Percentiles rank a stretch among this genome's conserved stretches.
Evolutionary conservation across 2,329 filamentous ascomycete genomes (phyloP).

Genomic region (Exophiala sp.): DNA sequence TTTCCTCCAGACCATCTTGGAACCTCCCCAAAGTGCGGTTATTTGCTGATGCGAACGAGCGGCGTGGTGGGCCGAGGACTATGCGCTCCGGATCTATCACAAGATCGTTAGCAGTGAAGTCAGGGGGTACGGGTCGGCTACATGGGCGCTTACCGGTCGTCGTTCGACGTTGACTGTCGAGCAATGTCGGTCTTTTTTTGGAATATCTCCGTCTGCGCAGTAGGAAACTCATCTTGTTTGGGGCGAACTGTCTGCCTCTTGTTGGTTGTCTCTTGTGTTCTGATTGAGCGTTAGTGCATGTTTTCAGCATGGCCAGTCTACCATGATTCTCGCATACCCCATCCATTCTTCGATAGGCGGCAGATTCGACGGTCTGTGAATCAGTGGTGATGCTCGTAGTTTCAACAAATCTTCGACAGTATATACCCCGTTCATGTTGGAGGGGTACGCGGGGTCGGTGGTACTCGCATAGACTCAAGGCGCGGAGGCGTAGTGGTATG

Average conservation of each 20-base stretch:
- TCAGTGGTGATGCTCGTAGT: constrained; percentile 75
- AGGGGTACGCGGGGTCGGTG: not conserved
- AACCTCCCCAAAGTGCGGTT: constrained; percentile 45
- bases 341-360: constrained; percentile 93
- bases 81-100: constrained; percentile 62
- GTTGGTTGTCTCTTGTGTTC: constrained; percentile 40
- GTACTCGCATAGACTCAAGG: constrained; percentile 15
- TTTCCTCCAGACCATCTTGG: constrained; percentile 14
- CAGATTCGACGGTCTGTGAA: constrained; percentile 69
- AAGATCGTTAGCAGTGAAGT: constrained; percentile 27
- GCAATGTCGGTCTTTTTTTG: constrained; percentile 37
- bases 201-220: constrained; percentile 20
- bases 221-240: constrained; percentile 20
- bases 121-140: not conserved
- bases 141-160: constrained; percentile 38
- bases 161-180: constrained; percentile 44
- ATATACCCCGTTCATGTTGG: constrained; percentile 53
- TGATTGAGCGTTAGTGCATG: constrained; percentile 30
- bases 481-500: constrained; percentile 2
- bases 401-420: constrained; percentile 67
- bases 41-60: constrained; percentile 70
- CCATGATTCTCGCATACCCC: constrained; percentile 55
- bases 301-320: not conserved
- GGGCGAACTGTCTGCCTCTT: constrained; percentile 19
- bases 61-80: constrained; percentile 76